These are phyloP conservation scores for Metschnikowia henanensis DNA, from an alignment of 805 yeast genomes.

Conservation along the genomic window DNA sequence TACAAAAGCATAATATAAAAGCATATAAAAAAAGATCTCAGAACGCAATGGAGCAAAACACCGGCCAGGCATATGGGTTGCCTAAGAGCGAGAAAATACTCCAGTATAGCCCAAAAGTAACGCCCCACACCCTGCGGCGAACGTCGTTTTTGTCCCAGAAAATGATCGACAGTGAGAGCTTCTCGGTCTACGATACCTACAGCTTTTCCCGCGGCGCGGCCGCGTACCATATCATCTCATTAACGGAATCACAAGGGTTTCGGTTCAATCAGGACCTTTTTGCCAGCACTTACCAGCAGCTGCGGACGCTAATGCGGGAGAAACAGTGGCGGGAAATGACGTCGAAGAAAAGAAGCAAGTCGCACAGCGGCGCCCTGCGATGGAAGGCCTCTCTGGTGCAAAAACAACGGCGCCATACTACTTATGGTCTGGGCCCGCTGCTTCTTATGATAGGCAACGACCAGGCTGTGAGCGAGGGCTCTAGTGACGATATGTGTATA, in stretches of 20 bases:
- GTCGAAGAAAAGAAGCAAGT: slow-evolving; percentile 15
- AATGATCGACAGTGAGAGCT: slow-evolving; percentile 58
- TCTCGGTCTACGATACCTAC: slow-evolving; percentile 50
- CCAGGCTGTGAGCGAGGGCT: slow-evolving; percentile 14
- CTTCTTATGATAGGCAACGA: slow-evolving; percentile 13
- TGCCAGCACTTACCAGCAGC: slow-evolving; percentile 70
- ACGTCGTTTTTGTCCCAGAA: slow-evolving; percentile 52
- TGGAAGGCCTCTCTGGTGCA: not conserved
- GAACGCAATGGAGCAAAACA: too few relatives aligned
- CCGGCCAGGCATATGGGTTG: not conserved
- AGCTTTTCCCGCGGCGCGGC: slow-evolving; percentile 29
- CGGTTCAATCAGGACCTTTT: slow-evolving; percentile 75
- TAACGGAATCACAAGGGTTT: slow-evolving; percentile 71
- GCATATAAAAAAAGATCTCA: too few relatives aligned
- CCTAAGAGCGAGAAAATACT: not conserved
- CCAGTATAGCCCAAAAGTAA: slow-evolving; percentile 1
- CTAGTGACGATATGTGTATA: slow-evolving; percentile 12
- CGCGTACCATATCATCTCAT: slow-evolving; percentile 40
- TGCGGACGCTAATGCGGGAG: slow-evolving; percentile 35
- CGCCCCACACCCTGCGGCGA: slow-evolving; percentile 17
- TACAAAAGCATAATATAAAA: too few relatives aligned
- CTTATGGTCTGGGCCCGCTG: slow-evolving; percentile 26
- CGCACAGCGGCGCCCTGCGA: slow-evolving; percentile 10
- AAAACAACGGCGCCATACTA: slow-evolving; percentile 30
- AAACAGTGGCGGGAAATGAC: slow-evolving; percentile 22